Evolutionary conservation across 257 asterid species (phyloP).

Genomic region (Asclepias syriaca): DNA sequence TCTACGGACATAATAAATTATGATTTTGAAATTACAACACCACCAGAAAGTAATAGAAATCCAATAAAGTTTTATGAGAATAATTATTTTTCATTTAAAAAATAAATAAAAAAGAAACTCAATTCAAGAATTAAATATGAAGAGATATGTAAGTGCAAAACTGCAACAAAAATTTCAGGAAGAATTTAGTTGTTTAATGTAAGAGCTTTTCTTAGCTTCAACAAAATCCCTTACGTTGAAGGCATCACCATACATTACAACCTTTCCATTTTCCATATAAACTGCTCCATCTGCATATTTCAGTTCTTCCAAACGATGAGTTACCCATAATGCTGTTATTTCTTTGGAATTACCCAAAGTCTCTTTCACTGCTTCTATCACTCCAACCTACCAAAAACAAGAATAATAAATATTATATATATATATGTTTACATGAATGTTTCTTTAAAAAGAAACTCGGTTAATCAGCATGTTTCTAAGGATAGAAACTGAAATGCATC

Average conservation of each 20-base stretch:
- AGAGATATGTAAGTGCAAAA: background rate
- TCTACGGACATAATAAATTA: no score
- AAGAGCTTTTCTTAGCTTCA: slow-evolving; percentile 50
- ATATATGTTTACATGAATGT: background rate
- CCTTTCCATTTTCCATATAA: slow-evolving; percentile 82
- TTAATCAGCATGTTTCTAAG: background rate
- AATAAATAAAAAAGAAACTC: no score
- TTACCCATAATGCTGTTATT: slow-evolving; percentile 90
- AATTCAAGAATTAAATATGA: background rate
- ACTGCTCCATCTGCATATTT: slow-evolving; percentile 86
- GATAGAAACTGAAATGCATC: background rate
- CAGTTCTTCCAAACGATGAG: slow-evolving; percentile 90
- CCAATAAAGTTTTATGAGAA: no score
- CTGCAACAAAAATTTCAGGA: background rate
- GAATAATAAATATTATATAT: no score
- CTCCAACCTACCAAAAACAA: slow-evolving; percentile 54
- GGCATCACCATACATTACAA: slow-evolving; percentile 57
- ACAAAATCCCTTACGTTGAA: slow-evolving; percentile 50
- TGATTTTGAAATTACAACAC: no score
- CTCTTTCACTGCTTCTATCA: slow-evolving; percentile 68
- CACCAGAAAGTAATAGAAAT: no score
- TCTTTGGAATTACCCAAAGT: slow-evolving; percentile 52
- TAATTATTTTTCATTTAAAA: no score
- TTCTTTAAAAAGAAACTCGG: background rate
- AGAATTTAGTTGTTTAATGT: slow-evolving; percentile 36